phyloP scores from a whole-genome alignment of 306 rosid species.

The Trifolium fragiferum region DNA sequence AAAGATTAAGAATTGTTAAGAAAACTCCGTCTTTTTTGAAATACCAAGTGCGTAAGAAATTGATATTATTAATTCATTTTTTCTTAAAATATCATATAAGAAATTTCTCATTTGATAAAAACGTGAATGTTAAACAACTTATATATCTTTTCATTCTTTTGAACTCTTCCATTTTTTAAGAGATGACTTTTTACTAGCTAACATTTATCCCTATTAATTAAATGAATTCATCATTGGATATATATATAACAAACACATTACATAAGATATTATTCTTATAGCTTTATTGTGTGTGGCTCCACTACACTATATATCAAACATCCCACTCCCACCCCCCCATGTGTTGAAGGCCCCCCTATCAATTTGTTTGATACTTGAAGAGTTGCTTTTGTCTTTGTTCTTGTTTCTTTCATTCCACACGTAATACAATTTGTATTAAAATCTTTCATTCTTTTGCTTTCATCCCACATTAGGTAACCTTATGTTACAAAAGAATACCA shows the following conservation, averaged over 20 bases:
- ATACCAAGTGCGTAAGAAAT: background rate
- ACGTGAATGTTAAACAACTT: background rate
- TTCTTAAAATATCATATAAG: background rate
- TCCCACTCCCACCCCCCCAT: slow-evolving; percentile 87
- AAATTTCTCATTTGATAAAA: background rate
- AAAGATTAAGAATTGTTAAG: too few relatives aligned
- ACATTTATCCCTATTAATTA: background rate
- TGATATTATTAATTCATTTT: too few relatives aligned
- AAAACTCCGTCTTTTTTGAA: background rate
- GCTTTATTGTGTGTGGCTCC: slow-evolving; percentile 67
- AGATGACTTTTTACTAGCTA: background rate
- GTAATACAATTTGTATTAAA: slow-evolving; percentile 41
- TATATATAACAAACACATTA: slow-evolving; percentile 45
- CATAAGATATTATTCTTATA: slow-evolving; percentile 53
- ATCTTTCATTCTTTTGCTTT: slow-evolving; percentile 40
- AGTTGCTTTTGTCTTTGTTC: slow-evolving; percentile 66
- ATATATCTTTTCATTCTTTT: background rate
- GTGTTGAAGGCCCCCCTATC: slow-evolving; percentile 91
- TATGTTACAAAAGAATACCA: slow-evolving; percentile 57
- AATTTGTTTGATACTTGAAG: slow-evolving; percentile 62
- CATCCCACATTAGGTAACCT: slow-evolving; percentile 66
- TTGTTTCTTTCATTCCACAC: slow-evolving; percentile 77
- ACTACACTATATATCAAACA: slow-evolving; percentile 45
- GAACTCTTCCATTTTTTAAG: background rate
- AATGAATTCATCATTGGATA: background rate